Evolutionary conservation across 768 basidiomycete species (phyloP), one percentile per base, ranked within the genome.

Genomic region (Mycena rosella): DNA sequence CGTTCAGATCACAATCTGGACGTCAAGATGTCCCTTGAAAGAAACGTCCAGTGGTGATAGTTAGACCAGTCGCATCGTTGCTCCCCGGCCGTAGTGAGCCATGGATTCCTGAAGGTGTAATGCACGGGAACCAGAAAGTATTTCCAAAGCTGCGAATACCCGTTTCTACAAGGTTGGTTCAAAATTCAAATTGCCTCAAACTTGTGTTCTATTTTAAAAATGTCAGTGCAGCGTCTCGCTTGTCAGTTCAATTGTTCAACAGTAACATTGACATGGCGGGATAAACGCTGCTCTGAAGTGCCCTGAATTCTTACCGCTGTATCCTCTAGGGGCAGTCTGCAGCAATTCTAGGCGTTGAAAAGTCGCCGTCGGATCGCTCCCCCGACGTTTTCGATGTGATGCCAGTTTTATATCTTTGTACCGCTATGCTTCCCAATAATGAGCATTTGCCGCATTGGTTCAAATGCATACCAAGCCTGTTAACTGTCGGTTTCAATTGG

Each of bases 141-240:
- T 52, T 34, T 52, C 49, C 29, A 52, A 52, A 52, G 49, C 49
- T 52, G 49, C 49, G 49, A 18, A 52, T 29, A 52, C 29, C 49
- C 49, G 49, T 52, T 52, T 52, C 15, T 32, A 29, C 49, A 32
- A n/a, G 29, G 29, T 52, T 52, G 49, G 49, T 34, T 52, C 30
- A 52, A 52, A 32, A 32, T 52, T 52, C 30, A 52, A 52, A 32
- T 52, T 32, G 30, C 30, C 32, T 52, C 49, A 52, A 52, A 30
- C 49, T 52, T 52, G 49, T n/a, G 49, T 34, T 52, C 49, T 32
- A 52, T 27, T 52, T 52, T 52, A 52, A 49, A 49, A 49, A 49
- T 49, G 47, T 27, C 47, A 49, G 47, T 49, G 47, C 47, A 49
- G 47, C 47, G 47, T 49, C 47, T 49, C 47, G 47, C 47, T 49